Evolutionary conservation across 1,284 basidiomycete species (phyloP).

Genomic region (Leccinum fallax): DNA sequence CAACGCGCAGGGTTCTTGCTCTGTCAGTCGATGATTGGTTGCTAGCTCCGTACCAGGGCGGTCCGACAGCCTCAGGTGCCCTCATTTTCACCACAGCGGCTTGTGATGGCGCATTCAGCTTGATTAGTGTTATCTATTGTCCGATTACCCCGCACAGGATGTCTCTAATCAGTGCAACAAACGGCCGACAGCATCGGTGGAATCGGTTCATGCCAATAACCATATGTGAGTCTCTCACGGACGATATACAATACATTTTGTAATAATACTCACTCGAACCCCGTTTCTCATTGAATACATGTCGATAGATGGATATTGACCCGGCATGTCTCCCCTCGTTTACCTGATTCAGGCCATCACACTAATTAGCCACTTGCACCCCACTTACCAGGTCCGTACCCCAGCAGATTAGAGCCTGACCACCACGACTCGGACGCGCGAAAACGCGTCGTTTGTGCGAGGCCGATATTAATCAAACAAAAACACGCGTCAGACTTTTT

Average conservation of each 20-base stretch:
- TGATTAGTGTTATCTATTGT: neutral
- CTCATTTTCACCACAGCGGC: neutral
- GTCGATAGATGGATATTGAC: neutral
- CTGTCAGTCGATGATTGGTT: neutral
- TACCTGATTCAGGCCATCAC: neutral
- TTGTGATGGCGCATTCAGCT: neutral
- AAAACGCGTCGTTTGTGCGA: neutral
- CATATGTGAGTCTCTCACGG: neutral
- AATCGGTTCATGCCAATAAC: constrained; percentile 10
- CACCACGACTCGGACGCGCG: neutral
- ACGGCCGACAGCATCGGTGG: constrained; percentile 15
- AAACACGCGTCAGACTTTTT: constrained; percentile 1
- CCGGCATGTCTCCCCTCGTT: neutral
- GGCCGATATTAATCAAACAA: neutral
- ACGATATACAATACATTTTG: constrained; percentile 8
- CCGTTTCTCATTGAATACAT: neutral
- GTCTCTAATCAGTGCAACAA: neutral
- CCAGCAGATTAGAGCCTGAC: neutral
- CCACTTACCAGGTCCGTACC: neutral
- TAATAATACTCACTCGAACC: neutral
- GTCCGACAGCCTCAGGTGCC: neutral
- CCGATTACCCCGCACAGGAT: constrained; percentile 4
- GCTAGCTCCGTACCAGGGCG: neutral
- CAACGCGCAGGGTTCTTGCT: neutral
- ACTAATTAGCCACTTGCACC: neutral